phyloP scores from a whole-genome alignment of 345 rosid species.

The Barbarea vulgaris region DNA sequence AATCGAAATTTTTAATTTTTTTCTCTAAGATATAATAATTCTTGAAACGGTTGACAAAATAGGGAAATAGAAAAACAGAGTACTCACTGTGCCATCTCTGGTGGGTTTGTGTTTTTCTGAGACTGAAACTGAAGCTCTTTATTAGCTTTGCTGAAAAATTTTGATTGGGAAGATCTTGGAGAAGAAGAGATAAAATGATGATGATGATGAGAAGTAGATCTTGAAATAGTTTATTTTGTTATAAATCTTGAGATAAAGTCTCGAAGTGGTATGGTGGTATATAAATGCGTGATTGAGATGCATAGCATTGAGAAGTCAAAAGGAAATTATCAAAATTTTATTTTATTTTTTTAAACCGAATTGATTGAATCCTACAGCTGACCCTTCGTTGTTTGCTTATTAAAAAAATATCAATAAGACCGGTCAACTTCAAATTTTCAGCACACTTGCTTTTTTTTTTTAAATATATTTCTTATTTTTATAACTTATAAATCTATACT shows the following conservation, averaged over 20 bases:
- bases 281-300: slow-evolving; percentile 36
- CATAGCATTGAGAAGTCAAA: slow-evolving; percentile 38
- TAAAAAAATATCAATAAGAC: neutral
- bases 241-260: slow-evolving; percentile 9
- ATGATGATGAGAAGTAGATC: slow-evolving; percentile 24
- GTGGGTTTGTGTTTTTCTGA: slow-evolving; percentile 1
- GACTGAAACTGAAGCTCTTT: slow-evolving; percentile 19
- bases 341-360: neutral
- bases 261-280: slow-evolving; percentile 17
- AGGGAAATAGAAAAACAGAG: slow-evolving; percentile 7
- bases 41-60: slow-evolving; percentile 11
- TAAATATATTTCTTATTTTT: neutral
- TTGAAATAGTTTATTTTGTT: neutral
- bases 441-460: neutral
- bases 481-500: neutral
- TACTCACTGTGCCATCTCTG: slow-evolving; percentile 41
- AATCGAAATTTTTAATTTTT: neutral
- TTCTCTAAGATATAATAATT: neutral
- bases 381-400: neutral
- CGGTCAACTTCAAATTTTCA: slow-evolving; percentile 22
- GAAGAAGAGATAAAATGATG: slow-evolving; percentile 8
- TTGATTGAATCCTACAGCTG: slow-evolving; percentile 22
- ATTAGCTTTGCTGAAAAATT: neutral
- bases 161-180: neutral
- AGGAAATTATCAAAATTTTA: neutral